phyloP scores from a whole-genome alignment of 2,329 filamentous ascomycete species.

The Alternaria viburni region DNA sequence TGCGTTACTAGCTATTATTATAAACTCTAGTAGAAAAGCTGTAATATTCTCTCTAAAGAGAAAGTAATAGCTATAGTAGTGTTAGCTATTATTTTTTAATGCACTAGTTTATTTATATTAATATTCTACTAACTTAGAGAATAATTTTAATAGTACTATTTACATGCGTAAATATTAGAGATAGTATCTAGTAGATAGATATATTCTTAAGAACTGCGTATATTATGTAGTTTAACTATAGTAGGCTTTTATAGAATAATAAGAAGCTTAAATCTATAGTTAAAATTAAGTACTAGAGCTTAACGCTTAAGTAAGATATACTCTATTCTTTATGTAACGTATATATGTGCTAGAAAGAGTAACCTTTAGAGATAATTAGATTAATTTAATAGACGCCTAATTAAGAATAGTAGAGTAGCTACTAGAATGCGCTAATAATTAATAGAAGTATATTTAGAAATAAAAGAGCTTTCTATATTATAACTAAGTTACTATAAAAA shows the following conservation, averaged over 20 bases:
- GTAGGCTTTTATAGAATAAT: slow-evolving; percentile 48
- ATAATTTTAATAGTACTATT: slow-evolving; percentile 74
- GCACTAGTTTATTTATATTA: slow-evolving; percentile 67
- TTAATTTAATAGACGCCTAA: slow-evolving; percentile 76
- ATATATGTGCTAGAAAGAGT: slow-evolving; percentile 71
- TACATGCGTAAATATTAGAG: slow-evolving; percentile 75
- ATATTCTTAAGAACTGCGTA: slow-evolving; percentile 81
- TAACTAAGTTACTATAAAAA: too few species aligned
- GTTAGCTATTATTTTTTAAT: slow-evolving; percentile 5
- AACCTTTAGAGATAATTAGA: slow-evolving; percentile 72
- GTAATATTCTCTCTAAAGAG: slow-evolving; percentile 68
- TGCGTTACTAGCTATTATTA: slow-evolving; percentile 81
- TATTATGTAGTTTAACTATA: slow-evolving; percentile 73
- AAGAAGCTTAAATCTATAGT: background rate
- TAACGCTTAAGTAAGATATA: slow-evolving; percentile 48
- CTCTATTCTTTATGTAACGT: slow-evolving; percentile 70
- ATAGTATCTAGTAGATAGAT: slow-evolving; percentile 85
- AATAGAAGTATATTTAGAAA: background rate
- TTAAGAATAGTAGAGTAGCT: slow-evolving; percentile 80
- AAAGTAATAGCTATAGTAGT: slow-evolving; percentile 73
- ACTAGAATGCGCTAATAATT: slow-evolving; percentile 71
- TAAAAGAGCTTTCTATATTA: too few species aligned
- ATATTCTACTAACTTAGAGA: slow-evolving; percentile 78
- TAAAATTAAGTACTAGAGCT: slow-evolving; percentile 42
- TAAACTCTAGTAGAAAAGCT: slow-evolving; percentile 78